Evolutionary conservation across 257 asterid genomes (phyloP), one percentile per base, ranked within the genome.

Genomic region (Nicotiana undulata): DNA sequence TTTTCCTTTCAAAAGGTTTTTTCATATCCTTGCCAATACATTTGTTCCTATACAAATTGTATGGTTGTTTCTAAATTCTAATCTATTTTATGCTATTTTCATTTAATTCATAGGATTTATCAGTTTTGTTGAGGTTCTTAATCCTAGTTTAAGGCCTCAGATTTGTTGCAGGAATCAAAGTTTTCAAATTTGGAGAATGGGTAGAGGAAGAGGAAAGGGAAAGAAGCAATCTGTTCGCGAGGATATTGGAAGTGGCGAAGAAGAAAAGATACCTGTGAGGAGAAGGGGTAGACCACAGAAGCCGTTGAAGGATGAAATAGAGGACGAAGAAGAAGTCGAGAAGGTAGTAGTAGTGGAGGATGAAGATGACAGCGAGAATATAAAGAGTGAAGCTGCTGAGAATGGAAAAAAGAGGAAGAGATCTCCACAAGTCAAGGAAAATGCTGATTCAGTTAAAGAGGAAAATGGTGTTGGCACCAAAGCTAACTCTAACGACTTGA

Each of bases 181-280:
- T 72, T 84, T 67, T 72, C 72, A 49, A 76, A 64, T 60, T 82
- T 59, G 20, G 44, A 86, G n/a, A 83, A 91, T 93, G 98, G 97
- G 97, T 75, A 86, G 95, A 89, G 93, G 90, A 34, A 89, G 93
- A 86, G 95, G 98, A 74, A 92, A 90, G 88, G 95, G 92, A 81
- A 93, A 90, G 90, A 92, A 90, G 56, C 90, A 88, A 24, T 64
- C 82, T 4, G 77, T 80, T 83, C 89, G 86, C 17, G 94, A 87
- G 12, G 90, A 89, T 64, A 51, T 70, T 79, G 90, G 86, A 82
- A 90, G 94, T 52, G 94, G 91, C 7, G 95, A 92, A 82, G 98
- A 93, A 40, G 98, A 90, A 86, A 93, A 92, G 82, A 40, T 88
- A 61, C 91, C 90, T 0, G 86, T 82, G 81, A 89, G 85, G 84